Percentiles rank a stretch among this genome's conserved stretches.
phyloP scores from a whole-genome alignment of 2,329 filamentous ascomycete species.

The Chaetomium olivaceum region DNA sequence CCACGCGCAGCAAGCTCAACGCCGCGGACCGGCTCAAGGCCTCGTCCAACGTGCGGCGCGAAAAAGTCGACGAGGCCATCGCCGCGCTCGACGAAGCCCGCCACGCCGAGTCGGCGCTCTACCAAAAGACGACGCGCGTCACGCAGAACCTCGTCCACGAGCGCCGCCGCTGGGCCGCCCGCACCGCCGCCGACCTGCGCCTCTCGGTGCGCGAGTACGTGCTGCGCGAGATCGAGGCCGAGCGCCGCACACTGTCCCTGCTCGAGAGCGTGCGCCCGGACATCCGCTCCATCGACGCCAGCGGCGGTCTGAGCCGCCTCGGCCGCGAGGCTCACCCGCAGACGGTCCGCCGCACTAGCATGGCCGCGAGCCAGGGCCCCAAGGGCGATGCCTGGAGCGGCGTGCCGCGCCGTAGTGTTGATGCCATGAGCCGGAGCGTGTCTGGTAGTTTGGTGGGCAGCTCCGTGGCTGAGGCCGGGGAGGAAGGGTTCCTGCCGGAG shows the following conservation, averaged over 20 bases:
- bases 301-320: constrained; percentile 83
- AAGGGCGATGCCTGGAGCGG: constrained; percentile 99
- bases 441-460: constrained; percentile 57
- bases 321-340: constrained; percentile 85
- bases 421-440: constrained; percentile 75
- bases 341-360: constrained; percentile 65
- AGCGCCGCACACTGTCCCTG: constrained; percentile 85
- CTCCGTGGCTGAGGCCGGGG: constrained; percentile 61
- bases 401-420: constrained; percentile 72
- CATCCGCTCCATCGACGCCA: constrained; percentile 87
- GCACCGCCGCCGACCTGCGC: constrained; percentile 82
- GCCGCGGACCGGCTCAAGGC: constrained; percentile 88
- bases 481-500: constrained; percentile 37
- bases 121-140: constrained; percentile 83
- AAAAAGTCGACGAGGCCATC: constrained; percentile 99
- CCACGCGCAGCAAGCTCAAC: constrained; percentile 76
- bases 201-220: constrained; percentile 88
- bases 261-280: constrained; percentile 93
- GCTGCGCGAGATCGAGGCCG: constrained; percentile 90
- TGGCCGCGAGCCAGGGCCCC: constrained; percentile 88
- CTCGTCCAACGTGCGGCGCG: constrained; percentile 80
- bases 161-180: constrained; percentile 85
- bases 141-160: constrained; percentile 87
- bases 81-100: constrained; percentile 83
- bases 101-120: constrained; percentile 76